These are phyloP conservation scores for Backusella macrospora DNA, from an alignment of 192 early-diverging fungal species.

Conservation along the genomic window DNA sequence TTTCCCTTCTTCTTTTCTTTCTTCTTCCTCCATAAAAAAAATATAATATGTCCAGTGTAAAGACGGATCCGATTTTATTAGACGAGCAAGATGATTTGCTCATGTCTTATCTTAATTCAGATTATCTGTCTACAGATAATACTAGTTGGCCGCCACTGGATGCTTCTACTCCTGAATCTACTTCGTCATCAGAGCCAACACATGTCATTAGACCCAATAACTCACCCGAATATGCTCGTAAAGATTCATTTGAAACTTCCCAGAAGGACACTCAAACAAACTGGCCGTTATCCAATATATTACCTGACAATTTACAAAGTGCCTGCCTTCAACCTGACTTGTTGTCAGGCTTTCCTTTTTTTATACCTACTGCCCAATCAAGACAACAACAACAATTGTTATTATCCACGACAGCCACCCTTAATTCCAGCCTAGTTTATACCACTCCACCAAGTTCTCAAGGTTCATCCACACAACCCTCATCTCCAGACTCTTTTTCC, in stretches of 20 bases:
- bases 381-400: not conserved
- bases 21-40: not conserved
- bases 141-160: not conserved
- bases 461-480: not conserved
- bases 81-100: slow-evolving; percentile 38
- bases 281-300: not conserved
- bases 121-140: slow-evolving; percentile 22
- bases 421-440: not conserved
- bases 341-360: slow-evolving; percentile 6
- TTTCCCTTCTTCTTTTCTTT: not conserved
- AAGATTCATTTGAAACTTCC: not conserved
- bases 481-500: not conserved
- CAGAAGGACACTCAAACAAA: not conserved
- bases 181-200: not conserved
- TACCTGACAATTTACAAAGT: not conserved
- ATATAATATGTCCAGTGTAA: not conserved
- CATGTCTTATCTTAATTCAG: slow-evolving; percentile 37
- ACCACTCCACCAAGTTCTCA: not conserved
- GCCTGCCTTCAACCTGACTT: not conserved
- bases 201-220: not conserved
- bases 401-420: not conserved
- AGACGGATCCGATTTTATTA: slow-evolving; percentile 3
- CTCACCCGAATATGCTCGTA: not conserved
- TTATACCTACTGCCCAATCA: not conserved
- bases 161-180: slow-evolving; percentile 8